Base-by-base conservation (phyloP, 495 filamentous ascomycete genomes). In the Trichoderma parareesei region DNA sequence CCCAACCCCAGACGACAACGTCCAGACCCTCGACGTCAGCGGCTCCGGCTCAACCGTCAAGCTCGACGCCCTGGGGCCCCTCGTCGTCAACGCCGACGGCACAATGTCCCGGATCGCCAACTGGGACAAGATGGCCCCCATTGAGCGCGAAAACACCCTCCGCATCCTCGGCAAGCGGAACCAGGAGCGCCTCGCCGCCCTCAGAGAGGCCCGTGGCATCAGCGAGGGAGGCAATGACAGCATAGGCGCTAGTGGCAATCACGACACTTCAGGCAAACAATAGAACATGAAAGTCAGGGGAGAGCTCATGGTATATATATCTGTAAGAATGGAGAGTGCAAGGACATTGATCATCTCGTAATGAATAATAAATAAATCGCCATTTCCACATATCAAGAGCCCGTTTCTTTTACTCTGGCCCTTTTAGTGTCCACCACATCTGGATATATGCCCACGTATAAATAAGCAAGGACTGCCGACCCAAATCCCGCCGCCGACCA, bases 41-140 rank as follows among this genome's bases (percentile, higher is more conserved):
- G 77, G 78, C 5, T 81, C 82, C 69, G 77, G 76, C 4, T 73
- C 76, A 4, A 73, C 77, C 1, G 76, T 86, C 3, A 78, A 75
- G 16, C 73, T 88, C 0, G 84, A 87, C 70, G 78, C 82, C 63
- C 71, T 90, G 0, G 87, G 87, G 0, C 87, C 87, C 3, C 80
- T 89, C 73, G 85, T 90, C 1, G 84, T 90, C n/a, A 86, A 86
- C 68, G 70, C 77, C 44, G 86, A 90, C 73, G 87, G 87, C 14
- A 83, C 84, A 20, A 70, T 88, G 42, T 82, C 84, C 68, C 82
- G 85, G 20, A 87, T 90, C 66, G 69, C 79, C 64, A 90, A 90
- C 74, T 90, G 87, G 87, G 76, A 72, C 38, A 75, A 85, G 68
- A 88, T 90, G 87, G 76, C 80, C 13, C 85, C 82, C 18, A 79